These are phyloP conservation scores for Fusarium luffae DNA, from an alignment of 2,329 filamentous ascomycete genomes.

Conservation along the genomic window DNA sequence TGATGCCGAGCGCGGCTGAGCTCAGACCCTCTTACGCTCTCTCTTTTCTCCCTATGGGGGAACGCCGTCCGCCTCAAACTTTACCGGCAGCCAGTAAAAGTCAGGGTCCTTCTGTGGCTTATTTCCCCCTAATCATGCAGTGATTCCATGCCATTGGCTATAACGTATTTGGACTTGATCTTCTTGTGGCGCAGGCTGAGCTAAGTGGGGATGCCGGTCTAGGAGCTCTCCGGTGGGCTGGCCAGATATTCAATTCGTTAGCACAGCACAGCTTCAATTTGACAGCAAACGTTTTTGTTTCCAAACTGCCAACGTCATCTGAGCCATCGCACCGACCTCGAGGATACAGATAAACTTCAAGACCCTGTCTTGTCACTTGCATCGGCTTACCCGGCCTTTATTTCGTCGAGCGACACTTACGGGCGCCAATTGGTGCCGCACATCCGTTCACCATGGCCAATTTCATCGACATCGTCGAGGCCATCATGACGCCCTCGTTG, in stretches of 20 bases:
- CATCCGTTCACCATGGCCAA: conserved; percentile 50
- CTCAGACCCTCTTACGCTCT: conserved; percentile 37
- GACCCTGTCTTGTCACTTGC: not conserved
- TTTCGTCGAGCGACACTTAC: not conserved
- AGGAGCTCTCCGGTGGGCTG: conserved; percentile 33
- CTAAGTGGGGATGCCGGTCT: conserved; percentile 20
- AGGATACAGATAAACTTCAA: not conserved
- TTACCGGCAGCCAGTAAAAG: conserved; percentile 20
- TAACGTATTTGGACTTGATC: not conserved
- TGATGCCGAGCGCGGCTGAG: conserved; percentile 48
- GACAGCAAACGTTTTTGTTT: not conserved
- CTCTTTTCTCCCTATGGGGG: conserved; percentile 28
- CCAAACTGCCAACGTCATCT: not conserved
- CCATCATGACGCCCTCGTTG: conserved; percentile 68
- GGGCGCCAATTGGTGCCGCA: conserved; percentile 31
- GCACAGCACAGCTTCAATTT: conserved; percentile 28
- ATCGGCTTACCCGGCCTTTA: not conserved
- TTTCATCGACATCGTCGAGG: conserved; percentile 59
- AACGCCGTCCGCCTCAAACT: conserved; percentile 25
- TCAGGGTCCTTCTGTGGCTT: conserved; percentile 44
- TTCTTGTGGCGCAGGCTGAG: conserved; percentile 20
- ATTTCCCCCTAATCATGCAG: conserved; percentile 25
- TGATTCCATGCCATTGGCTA: conserved; percentile 14
- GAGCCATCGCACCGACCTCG: conserved; percentile 1
- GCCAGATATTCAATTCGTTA: conserved; percentile 32